Conservation (phyloP, 78 protist genomes). For the Diacronema lutheri region DNA sequence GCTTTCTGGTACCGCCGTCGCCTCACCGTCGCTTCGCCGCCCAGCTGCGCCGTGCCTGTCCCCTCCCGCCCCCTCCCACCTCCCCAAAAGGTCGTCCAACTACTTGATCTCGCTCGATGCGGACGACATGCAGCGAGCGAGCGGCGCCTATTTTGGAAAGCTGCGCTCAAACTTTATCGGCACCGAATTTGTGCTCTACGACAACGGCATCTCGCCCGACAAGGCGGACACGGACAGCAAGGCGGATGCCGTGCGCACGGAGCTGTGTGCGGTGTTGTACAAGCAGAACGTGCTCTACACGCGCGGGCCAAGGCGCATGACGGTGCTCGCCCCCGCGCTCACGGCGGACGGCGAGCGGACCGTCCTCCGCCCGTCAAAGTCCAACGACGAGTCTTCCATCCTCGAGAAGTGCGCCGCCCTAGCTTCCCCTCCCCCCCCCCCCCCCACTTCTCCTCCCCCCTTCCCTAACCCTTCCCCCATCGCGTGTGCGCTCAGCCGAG, state of each 20-base stretch:
- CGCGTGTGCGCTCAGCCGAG: too few species aligned
- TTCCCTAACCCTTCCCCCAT: too few species aligned
- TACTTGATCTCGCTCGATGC: conserved; percentile 46
- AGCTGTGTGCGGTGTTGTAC: conserved; percentile 40
- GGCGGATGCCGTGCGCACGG: neutral
- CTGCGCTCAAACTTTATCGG: conserved; percentile 25
- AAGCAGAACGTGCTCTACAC: conserved; percentile 43
- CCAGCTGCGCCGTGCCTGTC: too few species aligned
- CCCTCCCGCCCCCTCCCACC: too few species aligned
- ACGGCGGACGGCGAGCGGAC: neutral
- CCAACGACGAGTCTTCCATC: neutral
- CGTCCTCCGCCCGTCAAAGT: neutral
- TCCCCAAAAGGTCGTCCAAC: conserved; percentile 42
- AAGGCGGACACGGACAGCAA: neutral
- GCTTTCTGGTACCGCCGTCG: too few species aligned
- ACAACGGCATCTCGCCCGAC: conserved; percentile 34
- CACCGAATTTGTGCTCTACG: conserved; percentile 47
- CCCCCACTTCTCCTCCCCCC: too few species aligned
- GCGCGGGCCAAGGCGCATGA: conserved; percentile 50
- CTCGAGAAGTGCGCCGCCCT: neutral
- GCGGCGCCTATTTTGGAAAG: conserved; percentile 24
- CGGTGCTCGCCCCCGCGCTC: neutral
- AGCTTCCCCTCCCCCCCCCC: too few species aligned
- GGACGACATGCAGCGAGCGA: conserved; percentile 25
- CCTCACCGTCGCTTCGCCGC: too few species aligned